Evolutionary conservation across 2,329 filamentous ascomycete species (phyloP).

Genomic region (Pseudohalonectria lignicola): DNA sequence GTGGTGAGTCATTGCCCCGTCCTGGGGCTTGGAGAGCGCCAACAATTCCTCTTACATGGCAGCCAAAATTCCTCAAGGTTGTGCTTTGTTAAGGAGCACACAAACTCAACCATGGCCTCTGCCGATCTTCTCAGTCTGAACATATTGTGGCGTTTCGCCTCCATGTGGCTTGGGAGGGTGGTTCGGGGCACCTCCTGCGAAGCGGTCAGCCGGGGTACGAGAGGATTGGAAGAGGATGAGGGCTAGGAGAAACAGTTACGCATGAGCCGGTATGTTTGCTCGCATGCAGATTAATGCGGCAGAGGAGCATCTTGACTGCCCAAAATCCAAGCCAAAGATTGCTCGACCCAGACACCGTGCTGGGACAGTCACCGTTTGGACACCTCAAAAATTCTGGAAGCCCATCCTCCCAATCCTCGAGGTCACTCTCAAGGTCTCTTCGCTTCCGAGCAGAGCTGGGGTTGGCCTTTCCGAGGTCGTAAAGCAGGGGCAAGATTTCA

Average conservation of each 20-base stretch:
- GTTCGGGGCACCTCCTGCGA: background rate
- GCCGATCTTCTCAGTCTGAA: constrained; percentile 1
- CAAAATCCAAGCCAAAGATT: constrained; percentile 41
- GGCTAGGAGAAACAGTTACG: too few relatives aligned
- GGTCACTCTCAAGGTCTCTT: constrained; percentile 3
- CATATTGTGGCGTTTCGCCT: constrained; percentile 1
- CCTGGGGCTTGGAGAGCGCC: too few relatives aligned
- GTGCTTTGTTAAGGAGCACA: background rate
- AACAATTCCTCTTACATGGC: constrained; percentile 2
- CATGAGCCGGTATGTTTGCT: too few relatives aligned
- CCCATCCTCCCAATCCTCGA: constrained; percentile 1
- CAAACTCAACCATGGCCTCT: constrained; percentile 1
- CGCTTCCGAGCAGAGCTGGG: constrained; percentile 6
- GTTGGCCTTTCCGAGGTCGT: constrained; percentile 6
- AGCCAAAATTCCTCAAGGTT: constrained; percentile 2
- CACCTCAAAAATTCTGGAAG: constrained; percentile 1
- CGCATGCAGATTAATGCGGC: constrained; percentile 33
- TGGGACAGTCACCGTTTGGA: background rate
- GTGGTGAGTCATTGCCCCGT: too few relatives aligned
- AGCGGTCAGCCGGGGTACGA: constrained; percentile 20
- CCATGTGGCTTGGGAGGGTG: background rate
- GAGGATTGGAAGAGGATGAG: too few relatives aligned
- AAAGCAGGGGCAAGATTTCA: constrained; percentile 14
- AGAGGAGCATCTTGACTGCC: constrained; percentile 31
- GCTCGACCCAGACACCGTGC: constrained; percentile 23